Conservation (phyloP, 768 basidiomycete genomes). For the Mycena crocata region DNA sequence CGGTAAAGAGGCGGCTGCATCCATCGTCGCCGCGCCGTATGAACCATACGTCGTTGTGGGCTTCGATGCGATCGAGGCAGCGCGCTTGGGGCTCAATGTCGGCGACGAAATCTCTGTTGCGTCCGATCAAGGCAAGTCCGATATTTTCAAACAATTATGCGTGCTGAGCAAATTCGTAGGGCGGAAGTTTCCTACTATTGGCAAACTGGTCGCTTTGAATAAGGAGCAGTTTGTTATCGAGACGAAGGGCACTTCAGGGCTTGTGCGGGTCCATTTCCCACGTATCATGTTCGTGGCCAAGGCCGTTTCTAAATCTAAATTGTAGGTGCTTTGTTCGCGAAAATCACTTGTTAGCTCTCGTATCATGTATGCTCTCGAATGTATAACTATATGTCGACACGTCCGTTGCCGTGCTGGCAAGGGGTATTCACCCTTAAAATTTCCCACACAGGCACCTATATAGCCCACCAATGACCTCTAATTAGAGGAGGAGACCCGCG, state of each 20-base stretch:
- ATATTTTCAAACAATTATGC: not conserved
- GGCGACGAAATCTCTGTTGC: conserved; percentile 54
- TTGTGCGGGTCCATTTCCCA: conserved; percentile 66
- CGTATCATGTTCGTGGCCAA: conserved; percentile 52
- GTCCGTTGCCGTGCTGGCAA: too few relatives aligned
- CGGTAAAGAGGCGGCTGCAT: conserved; percentile 56
- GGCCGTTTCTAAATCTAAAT: conserved; percentile 20
- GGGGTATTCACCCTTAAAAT: too few relatives aligned
- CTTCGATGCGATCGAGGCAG: conserved; percentile 59
- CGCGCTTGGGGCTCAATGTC: conserved; percentile 51
- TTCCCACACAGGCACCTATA: too few relatives aligned
- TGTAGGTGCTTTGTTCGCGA: not conserved
- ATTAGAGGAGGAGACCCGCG: too few relatives aligned
- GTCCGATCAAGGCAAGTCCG: conserved; percentile 59
- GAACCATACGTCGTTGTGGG: conserved; percentile 55
- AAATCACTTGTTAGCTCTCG: too few relatives aligned
- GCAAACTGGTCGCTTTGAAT: conserved; percentile 63
- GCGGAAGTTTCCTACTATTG: conserved; percentile 55
- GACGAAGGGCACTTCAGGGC: conserved; percentile 51
- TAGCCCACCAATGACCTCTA: too few relatives aligned
- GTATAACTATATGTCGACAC: too few relatives aligned
- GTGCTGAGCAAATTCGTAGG: conserved; percentile 38
- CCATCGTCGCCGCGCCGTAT: conserved; percentile 50
- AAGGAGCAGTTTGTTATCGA: conserved; percentile 63
- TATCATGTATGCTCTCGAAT: not conserved